Evolutionary conservation across 2,329 filamentous ascomycete species (phyloP).

Genomic region (Coniella vitis): DNA sequence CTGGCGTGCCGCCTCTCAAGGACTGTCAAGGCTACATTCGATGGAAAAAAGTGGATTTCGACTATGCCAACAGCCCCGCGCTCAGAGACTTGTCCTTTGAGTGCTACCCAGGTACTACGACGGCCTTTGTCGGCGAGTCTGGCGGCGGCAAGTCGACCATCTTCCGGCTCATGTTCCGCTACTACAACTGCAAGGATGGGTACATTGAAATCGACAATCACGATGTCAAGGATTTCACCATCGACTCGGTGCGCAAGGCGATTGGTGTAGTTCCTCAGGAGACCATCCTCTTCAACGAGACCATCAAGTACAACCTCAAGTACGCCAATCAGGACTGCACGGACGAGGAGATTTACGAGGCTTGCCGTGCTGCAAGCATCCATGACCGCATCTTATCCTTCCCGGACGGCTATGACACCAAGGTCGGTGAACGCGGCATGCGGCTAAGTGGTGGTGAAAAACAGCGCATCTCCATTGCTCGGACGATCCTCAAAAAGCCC

Average conservation of each 20-base stretch:
- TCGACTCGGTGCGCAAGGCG: conserved; percentile 83
- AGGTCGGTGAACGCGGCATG: conserved; percentile 46
- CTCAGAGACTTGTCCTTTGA: conserved; percentile 78
- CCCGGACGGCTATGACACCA: conserved; percentile 45
- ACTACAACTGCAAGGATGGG: conserved; percentile 80
- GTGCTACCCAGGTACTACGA: conserved; percentile 84
- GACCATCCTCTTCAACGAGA: conserved; percentile 60
- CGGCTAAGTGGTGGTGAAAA: conserved; percentile 54
- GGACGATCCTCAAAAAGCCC: conserved; percentile 62
- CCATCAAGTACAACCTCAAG: conserved; percentile 47
- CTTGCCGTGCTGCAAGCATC: conserved; percentile 47
- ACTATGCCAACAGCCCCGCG: conserved; percentile 86
- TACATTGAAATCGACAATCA: conserved; percentile 78
- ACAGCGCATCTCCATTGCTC: conserved; percentile 53
- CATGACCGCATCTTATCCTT: conserved; percentile 48
- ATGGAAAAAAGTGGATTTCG: conserved; percentile 85
- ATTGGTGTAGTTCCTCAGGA: conserved; percentile 98
- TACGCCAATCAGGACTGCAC: conserved; percentile 44
- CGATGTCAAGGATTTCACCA: conserved; percentile 79
- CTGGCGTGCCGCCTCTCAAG: conserved; percentile 54
- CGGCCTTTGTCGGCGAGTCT: conserved; percentile 91
- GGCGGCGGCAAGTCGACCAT: conserved; percentile 96
- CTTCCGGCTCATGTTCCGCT: conserved; percentile 91
- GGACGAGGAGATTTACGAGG: conserved; percentile 42
- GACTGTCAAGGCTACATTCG: conserved; percentile 73